Evolutionary conservation across 2,329 filamentous ascomycete species (phyloP).

Genomic region (Tolypocladium pustulatum): DNA sequence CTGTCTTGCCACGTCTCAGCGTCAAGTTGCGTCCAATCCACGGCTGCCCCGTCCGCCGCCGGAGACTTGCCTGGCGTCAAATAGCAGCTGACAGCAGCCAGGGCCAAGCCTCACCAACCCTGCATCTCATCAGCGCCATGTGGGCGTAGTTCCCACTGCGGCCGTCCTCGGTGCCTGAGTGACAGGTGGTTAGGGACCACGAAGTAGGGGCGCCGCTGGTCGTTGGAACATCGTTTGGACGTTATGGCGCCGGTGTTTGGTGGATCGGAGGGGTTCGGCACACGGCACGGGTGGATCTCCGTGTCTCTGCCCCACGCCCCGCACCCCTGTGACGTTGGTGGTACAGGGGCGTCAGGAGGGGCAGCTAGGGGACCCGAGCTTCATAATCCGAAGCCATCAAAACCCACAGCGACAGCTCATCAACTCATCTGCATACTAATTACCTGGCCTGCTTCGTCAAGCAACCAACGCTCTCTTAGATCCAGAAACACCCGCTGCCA

Average conservation of each 20-base stretch:
- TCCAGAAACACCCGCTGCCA: constrained; percentile 18
- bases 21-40: not conserved
- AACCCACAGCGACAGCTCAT: not conserved
- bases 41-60: no score
- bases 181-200: not conserved
- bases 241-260: not conserved
- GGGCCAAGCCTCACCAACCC: not conserved
- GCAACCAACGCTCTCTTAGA: no score
- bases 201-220: not conserved
- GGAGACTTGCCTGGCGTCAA: not conserved
- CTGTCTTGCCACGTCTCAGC: not conserved
- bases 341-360: not conserved
- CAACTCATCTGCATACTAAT: not conserved
- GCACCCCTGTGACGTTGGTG: not conserved
- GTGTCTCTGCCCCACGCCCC: not conserved
- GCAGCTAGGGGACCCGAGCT: not conserved
- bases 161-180: not conserved
- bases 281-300: not conserved
- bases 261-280: not conserved
- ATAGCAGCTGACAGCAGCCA: not conserved
- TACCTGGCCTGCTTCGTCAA: no score
- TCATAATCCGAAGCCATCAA: not conserved
- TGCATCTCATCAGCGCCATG: not conserved
- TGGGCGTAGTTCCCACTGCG: not conserved
- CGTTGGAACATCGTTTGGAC: not conserved